Evolutionary conservation across 192 early-diverging fungal genomes (phyloP), one percentile per base, ranked within the genome.

Genomic region (Coemansia sp.): DNA sequence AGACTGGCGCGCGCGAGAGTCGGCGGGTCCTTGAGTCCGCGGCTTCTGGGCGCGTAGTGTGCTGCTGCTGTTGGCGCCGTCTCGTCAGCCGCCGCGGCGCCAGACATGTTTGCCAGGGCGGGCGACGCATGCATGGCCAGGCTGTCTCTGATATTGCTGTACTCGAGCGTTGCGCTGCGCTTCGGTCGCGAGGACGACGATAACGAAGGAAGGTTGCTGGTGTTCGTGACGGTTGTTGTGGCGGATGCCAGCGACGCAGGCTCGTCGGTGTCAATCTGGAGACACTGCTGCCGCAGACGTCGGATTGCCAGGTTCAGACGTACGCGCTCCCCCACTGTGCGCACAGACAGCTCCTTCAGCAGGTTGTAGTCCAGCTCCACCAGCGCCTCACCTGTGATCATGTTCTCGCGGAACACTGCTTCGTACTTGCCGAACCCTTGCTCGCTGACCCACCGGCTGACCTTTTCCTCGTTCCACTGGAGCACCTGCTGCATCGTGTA

Each of bases 331-430:
- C 94, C 94, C 9, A 95, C 90, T 0, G 87, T 89, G 49, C 74
- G 76, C 57, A 98, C 88, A 9, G 88, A 90, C 72, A 98, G 88
- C 58, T 94, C 90, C 74, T 91, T 91, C 13, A 98, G 85, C 17
- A 90, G 72, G 44, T 84, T 81, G 68, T 96, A 91, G 78, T 93
- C 89, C 3, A 98, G 83, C 76, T 96, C 94, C 5, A 92, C 76
- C 59, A 98, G 77, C 7, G 91, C 85, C 20, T 89, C 86, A n/a
- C 95, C 95, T 13, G 81, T 92, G 51, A 98, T 89, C 60, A 90
- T 70, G 75, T 96, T 89, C 38, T 93, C 89, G 85, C 79, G 62
- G 65, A 88, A 88, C 13, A 74, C 41, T 39, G 62, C 51, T 49
- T 83, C 85, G 65, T 86, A 86, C 64, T 80, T 79, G 50, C 68